Base-by-base conservation (phyloP, 192 early-diverging fungal species). In the Backusella circina region DNA sequence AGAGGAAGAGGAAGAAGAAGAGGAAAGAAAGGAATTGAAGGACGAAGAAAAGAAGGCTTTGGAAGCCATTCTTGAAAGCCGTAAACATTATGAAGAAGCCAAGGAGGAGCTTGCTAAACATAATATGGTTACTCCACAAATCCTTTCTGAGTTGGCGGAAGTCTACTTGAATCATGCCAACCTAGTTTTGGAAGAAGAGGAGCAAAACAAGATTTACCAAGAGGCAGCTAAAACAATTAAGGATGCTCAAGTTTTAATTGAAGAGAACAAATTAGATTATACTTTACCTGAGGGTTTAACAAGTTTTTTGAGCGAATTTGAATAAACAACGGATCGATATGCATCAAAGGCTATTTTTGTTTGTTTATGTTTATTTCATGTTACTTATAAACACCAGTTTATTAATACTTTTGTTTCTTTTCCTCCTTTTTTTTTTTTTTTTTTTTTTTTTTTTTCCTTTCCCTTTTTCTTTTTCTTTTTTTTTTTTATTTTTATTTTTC, bases 271-370 rank as follows among this genome's bases (percentile, higher is more conserved):
- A 31, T 31, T 38, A 23, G 75, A 74, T 35, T 75, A 61, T 65
- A 50, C 32, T 30, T 41, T 83, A 36, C 82, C 82, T 21, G 82
- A 79, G 32, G 82, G 67, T 13, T 57, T 83, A 23, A 75, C 51
- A 16, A 66, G 21, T 31, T 83, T 83, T 71, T 47, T 83, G 30
- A 75, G 79, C 26, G 77, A 83, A 51, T 79, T 73, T 75, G 71
- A 79, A 61, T 61, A 61, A 61, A 61, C n/a, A 61, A 10, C 26
- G 12, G 12, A 61, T 61, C 10, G 3, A 61, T 57, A 10, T 26
- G 23, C 54, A 61, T 61, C 26, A 61, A 28, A 61, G 23, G 18
- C 26, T 61, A 26, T 61, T 61, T 61, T 61, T 61, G 51, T 57
- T 57, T 57, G 51, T 61, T 61, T 61, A 61, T 61, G 26, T 61